phyloP scores from a whole-genome alignment of 2,329 filamentous ascomycete species.

The Penicillium expansum region DNA sequence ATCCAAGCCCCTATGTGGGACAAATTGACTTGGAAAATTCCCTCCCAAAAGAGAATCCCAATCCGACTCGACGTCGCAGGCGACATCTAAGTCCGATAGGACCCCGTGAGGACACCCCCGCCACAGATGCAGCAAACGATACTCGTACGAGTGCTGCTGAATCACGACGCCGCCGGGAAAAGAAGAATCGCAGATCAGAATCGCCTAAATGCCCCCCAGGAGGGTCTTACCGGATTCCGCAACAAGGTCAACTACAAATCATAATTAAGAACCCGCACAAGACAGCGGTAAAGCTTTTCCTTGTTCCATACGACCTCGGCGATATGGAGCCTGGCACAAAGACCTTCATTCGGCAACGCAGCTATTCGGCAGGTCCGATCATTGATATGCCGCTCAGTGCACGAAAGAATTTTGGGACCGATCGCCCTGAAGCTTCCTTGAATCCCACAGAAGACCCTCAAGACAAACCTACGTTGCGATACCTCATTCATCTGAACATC shows the following conservation, averaged over 20 bases:
- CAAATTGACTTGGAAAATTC: slow-evolving; percentile 86
- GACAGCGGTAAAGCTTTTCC: slow-evolving; percentile 92
- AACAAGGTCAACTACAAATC: slow-evolving; percentile 91
- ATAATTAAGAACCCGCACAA: slow-evolving; percentile 99
- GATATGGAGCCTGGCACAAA: slow-evolving; percentile 95
- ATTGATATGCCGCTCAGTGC: slow-evolving; percentile 64
- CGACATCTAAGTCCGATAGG: slow-evolving; percentile 32
- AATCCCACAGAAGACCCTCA: slow-evolving; percentile 40
- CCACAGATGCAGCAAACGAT: slow-evolving; percentile 10
- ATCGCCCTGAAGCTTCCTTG: slow-evolving; percentile 54
- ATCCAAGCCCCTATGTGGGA: slow-evolving; percentile 93
- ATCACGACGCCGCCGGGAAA: slow-evolving; percentile 50
- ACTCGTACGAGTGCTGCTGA: slow-evolving; percentile 25
- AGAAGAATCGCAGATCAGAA: slow-evolving; percentile 58
- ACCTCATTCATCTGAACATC: slow-evolving; percentile 89
- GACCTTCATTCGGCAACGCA: slow-evolving; percentile 91
- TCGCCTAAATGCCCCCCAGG: slow-evolving; percentile 71
- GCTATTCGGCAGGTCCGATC: slow-evolving; percentile 82
- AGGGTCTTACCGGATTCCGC: slow-evolving; percentile 89
- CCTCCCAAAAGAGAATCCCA: slow-evolving; percentile 52
- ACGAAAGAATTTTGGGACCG: slow-evolving; percentile 47
- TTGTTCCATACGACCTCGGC: slow-evolving; percentile 86
- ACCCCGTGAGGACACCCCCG: slow-evolving; percentile 7
- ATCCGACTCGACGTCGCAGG: slow-evolving; percentile 41
- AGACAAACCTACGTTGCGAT: slow-evolving; percentile 71